Conservation (phyloP, 805 yeast species). For the Komagataella pseudopastoris region DNA sequence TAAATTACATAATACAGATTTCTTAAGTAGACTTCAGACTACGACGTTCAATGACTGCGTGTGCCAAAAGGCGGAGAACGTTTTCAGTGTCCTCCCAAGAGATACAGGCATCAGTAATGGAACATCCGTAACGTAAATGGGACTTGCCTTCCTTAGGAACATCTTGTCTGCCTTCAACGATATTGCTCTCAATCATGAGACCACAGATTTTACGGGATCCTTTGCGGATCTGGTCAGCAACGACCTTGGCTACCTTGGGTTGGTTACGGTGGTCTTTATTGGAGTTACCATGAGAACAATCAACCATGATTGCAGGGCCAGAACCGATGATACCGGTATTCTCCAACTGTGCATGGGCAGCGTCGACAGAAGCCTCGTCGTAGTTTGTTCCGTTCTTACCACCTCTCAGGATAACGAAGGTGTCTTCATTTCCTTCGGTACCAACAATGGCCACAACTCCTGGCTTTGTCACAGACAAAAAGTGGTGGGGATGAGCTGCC, state of each 20-base stretch:
- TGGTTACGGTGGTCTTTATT: constrained; percentile 90
- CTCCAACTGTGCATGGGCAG: constrained; percentile 52
- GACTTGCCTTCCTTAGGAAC: constrained; percentile 45
- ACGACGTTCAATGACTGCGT: constrained; percentile 78
- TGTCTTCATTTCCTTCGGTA: constrained; percentile 89
- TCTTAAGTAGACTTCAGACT: constrained; percentile 10
- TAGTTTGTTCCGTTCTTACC: constrained; percentile 91
- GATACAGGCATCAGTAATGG: constrained; percentile 96
- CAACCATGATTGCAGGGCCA: constrained; percentile 66
- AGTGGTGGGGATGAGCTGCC: constrained; percentile 85
- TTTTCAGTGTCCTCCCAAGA: constrained; percentile 78
- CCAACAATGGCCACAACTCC: constrained; percentile 95
- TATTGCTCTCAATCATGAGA: constrained; percentile 90
- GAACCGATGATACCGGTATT: constrained; percentile 26
- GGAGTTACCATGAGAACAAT: constrained; percentile 97
- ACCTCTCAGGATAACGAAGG: constrained; percentile 92
- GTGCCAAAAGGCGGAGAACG: constrained; percentile 68
- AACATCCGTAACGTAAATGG: constrained; percentile 79
- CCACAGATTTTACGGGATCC: constrained; percentile 83
- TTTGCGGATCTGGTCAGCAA: constrained; percentile 65
- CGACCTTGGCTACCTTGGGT: constrained; percentile 77
- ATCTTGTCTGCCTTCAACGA: constrained; percentile 83
- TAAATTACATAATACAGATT: not conserved
- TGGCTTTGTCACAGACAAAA: constrained; percentile 93
- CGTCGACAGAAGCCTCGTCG: constrained; percentile 66